Base-by-base conservation (phyloP, 768 basidiomycete species). In the Tricholoma hemisulphureum region DNA sequence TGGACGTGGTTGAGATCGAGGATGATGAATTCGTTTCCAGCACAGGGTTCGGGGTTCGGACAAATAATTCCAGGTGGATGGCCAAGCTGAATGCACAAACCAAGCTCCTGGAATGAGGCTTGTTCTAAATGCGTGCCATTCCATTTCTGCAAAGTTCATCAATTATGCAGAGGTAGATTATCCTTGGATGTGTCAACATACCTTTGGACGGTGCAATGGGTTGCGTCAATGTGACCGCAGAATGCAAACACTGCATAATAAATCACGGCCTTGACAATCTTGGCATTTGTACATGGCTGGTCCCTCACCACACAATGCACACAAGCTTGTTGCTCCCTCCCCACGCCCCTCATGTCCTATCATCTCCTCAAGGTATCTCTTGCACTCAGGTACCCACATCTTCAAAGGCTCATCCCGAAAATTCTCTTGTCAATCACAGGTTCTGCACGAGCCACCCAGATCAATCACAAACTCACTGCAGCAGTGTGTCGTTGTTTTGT, bases 1-100 rank as follows among this genome's bases (percentile, higher is more conserved):
- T 70, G 68, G 21, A 71, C 59, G 13, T 68, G 67, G 29, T 63
- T 64, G 16, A 50, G 58, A 37, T 69, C 58, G 6, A 71, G n/a
- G 24, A 69, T 54, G 6, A 60, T 55, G 32, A 71, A 61, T 6
- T 50, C 20, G 20, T 48, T 32, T 24, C 34, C 24, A 16, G 16
- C 21, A 18, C 34, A 35, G 16, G 21, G 61, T 73, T 72, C 0
- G 71, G 72, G 34, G 68, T 71, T 46, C 70, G 43, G 14, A 31
- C 54, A 55, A 11, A n/a, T 8, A n/a, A 18, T 23, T 3, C 54
- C 54, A 69, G 65, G 21, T 46, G 26, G 14, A 26, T 55, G 54
- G 18, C 54, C 54, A 43, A 55, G 41, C 23, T 55, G 54, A 21
- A 55, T 23, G 18, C 54, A 39, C 24, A 43, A 11, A 24, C 21